Conservation (phyloP, 805 yeast species). For the Saturnispora ahearnii region DNA sequence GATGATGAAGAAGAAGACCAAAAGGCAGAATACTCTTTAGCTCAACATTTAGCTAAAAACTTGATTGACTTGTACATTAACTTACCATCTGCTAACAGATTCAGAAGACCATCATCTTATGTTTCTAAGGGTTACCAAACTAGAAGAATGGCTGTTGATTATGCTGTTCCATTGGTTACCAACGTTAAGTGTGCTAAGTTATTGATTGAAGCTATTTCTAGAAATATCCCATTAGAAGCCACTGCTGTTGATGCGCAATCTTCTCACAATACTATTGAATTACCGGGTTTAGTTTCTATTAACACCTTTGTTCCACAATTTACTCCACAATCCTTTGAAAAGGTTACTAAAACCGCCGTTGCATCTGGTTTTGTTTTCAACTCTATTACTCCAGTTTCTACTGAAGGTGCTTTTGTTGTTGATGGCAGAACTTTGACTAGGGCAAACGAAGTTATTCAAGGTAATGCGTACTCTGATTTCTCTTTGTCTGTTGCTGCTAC, state of each 20-base stretch:
- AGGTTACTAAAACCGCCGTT: slow-evolving; percentile 60
- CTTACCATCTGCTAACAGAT: slow-evolving; percentile 92
- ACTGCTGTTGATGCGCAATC: slow-evolving; percentile 81
- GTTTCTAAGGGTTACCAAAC: slow-evolving; percentile 96
- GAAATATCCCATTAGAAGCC: slow-evolving; percentile 60
- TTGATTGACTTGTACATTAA: slow-evolving; percentile 93
- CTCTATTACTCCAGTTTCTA: slow-evolving; percentile 66
- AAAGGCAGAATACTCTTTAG: slow-evolving; percentile 87
- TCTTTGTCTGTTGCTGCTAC: slow-evolving; percentile 79
- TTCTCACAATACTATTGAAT: slow-evolving; percentile 68
- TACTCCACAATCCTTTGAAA: slow-evolving; percentile 49
- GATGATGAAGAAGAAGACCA: slow-evolving; percentile 61
- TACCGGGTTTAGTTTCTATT: slow-evolving; percentile 84
- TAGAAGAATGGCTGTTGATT: slow-evolving; percentile 99
- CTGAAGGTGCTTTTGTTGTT: slow-evolving; percentile 51
- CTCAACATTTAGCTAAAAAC: slow-evolving; percentile 94
- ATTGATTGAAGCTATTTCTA: slow-evolving; percentile 85
- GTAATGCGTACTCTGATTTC: slow-evolving; percentile 70
- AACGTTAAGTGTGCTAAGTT: slow-evolving; percentile 96
- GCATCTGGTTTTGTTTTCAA: slow-evolving; percentile 85
- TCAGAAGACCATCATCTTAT: slow-evolving; percentile 97
- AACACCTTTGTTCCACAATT: slow-evolving; percentile 70
- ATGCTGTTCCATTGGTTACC: slow-evolving; percentile 93
- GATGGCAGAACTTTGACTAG: slow-evolving; percentile 58
- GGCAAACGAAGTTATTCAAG: slow-evolving; percentile 47